Evolutionary conservation across 106 monocot species (phyloP).

Genomic region (Cymbidium sinense): DNA sequence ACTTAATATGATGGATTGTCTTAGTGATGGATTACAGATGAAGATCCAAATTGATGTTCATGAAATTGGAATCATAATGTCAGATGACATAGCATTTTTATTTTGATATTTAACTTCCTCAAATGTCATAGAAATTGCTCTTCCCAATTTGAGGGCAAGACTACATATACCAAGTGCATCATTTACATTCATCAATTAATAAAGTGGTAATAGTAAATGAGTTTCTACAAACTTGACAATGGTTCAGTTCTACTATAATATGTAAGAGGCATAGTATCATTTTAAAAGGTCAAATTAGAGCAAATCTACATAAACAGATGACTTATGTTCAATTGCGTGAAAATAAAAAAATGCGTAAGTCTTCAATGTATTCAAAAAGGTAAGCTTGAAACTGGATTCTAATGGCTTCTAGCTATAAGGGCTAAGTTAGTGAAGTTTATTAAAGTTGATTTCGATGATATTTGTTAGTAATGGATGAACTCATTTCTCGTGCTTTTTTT

Average conservation of each 20-base stretch:
- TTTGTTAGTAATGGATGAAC: neutral
- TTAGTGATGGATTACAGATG: neutral
- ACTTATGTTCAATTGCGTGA: neutral
- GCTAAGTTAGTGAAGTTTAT: neutral
- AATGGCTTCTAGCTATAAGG: neutral
- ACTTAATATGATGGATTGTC: neutral
- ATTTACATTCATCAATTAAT: neutral
- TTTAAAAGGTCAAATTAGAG: neutral
- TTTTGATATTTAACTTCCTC: neutral
- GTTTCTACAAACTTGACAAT: neutral
- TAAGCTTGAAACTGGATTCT: neutral
- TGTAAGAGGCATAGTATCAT: neutral
- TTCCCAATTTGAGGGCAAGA: neutral
- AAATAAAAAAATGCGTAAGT: neutral
- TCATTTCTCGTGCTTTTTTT: neutral
- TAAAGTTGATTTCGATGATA: neutral
- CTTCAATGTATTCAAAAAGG: neutral
- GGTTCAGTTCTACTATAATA: neutral
- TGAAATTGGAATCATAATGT: no score
- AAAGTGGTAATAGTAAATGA: neutral
- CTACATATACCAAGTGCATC: neutral
- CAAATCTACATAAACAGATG: neutral
- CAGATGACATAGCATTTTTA: neutral
- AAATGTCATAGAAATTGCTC: neutral
- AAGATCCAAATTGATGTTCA: neutral